Evolutionary conservation across 192 early-diverging fungal genomes (phyloP), one percentile per base, ranked within the genome.

Genomic region (Spizellomyces punctatus): DNA sequence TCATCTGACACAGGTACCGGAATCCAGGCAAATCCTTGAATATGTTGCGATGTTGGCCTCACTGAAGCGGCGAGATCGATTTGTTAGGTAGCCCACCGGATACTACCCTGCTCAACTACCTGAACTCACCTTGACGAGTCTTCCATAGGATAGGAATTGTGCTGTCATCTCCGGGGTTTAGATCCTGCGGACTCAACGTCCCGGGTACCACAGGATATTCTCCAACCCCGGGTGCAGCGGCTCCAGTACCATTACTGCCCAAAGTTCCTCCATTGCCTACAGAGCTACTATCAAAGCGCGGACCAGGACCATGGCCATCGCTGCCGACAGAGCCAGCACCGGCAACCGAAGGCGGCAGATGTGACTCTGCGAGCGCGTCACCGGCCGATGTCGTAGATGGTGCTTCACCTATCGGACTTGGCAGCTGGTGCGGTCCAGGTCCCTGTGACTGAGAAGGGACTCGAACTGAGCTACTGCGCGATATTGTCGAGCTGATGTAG

Each of bases 11-110:
- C 9, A 5, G 65, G 16, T 12, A 68, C n/a, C 4, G 71, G 75
- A 43, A 76, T 21, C 71, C 75, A 76, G 8, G 71, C 62, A 43
- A 71, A 76, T 41, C 74, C 58, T 21, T 71, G 62, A 10, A 71
- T 12, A 7, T 54, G 47, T 36, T 45, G 57, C 7, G 73, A 21
- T 7, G 57, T 17, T 10, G 72, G 72, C 9, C 22, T 10, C 56
- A 75, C 74, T 73, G 46, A 1, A 36, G 27, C 27, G 27, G 3
- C 3, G 10, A 65, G 42, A 65, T 10, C 4, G 1, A 42, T 36
- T 36, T 36, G 27, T 36, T 36, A 36, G 27, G 27, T 36, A 36
- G 27, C 27, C 27, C 27, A 36, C 27, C 27, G 3, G 27, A 36
- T 3, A 36, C 27, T 36, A 36, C 27, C 27, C 27, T 36, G 27